Evolutionary conservation across 2,329 filamentous ascomycete genomes (phyloP).

Genomic region (Microdochium trichocladiopsis): DNA sequence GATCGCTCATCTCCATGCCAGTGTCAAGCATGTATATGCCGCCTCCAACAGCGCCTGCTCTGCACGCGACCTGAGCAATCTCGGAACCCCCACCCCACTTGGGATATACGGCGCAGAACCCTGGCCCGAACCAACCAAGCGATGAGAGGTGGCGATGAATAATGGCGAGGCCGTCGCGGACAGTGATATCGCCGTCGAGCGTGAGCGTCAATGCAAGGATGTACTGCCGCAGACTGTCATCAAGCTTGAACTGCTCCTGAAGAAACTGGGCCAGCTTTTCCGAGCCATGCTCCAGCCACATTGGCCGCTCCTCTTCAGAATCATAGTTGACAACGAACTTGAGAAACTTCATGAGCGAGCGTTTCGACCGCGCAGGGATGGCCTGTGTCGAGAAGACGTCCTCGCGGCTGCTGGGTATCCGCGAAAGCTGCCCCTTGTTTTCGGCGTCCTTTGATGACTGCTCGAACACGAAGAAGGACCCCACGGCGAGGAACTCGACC

Average conservation of each 20-base stretch:
- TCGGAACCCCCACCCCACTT: conserved; percentile 92
- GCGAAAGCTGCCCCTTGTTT: conserved; percentile 37
- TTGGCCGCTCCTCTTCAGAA: conserved; percentile 41
- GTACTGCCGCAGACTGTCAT: conserved; percentile 57
- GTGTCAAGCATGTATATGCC: conserved; percentile 82
- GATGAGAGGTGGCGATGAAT: conserved; percentile 78
- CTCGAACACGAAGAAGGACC: conserved; percentile 79
- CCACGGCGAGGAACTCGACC: conserved; percentile 88
- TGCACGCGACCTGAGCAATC: conserved; percentile 84
- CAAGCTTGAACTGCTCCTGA: conserved; percentile 56
- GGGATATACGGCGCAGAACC: conserved; percentile 82
- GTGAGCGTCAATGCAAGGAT: conserved; percentile 66
- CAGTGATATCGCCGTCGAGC: conserved; percentile 54
- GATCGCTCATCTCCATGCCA: conserved; percentile 39
- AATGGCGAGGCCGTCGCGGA: conserved; percentile 59
- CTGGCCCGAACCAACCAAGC: conserved; percentile 79
- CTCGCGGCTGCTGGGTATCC: conserved; percentile 83
- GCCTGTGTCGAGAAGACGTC: conserved; percentile 77
- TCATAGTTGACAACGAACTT: conserved; percentile 76
- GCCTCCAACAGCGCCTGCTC: conserved; percentile 84
- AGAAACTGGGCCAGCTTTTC: conserved; percentile 53
- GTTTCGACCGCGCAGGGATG: conserved; percentile 75
- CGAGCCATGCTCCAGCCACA: conserved; percentile 52
- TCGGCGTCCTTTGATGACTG: conserved; percentile 14
- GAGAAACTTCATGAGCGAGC: conserved; percentile 86